A percentile compares a stretch with the other conserved stretches of the same genome.
These are phyloP conservation scores for Blepharisma japonicum DNA, from an alignment of 73 alveolate genomes.

Conservation along the genomic window DNA sequence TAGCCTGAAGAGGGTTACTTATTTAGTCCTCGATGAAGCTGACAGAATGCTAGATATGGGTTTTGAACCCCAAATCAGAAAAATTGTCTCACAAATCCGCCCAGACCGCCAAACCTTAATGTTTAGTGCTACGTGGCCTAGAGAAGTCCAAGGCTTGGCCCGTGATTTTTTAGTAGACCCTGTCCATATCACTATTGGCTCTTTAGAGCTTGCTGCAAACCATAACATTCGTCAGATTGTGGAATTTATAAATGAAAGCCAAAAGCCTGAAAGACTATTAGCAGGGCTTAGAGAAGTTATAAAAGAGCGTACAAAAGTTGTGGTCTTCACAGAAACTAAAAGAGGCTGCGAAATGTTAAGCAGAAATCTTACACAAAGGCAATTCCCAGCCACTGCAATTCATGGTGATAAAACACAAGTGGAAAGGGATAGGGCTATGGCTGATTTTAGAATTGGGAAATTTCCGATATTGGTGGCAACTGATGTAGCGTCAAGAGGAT, in stretches of 20 bases:
- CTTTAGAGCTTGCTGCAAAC: no score
- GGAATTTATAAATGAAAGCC: no score
- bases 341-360: slow-evolving; percentile 80
- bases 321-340: slow-evolving; percentile 81
- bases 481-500: slow-evolving; percentile 98
- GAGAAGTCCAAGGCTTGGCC: slow-evolving; percentile 86
- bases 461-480: slow-evolving; percentile 93
- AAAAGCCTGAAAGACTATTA: no score
- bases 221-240: no score
- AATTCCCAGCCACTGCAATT: slow-evolving; percentile 63
- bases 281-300: no score
- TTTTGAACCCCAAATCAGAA: slow-evolving; percentile 93
- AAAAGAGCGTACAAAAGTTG: slow-evolving; percentile 38
- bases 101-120: slow-evolving; percentile 89
- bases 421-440: slow-evolving; percentile 74
- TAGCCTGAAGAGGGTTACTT: slow-evolving; percentile 87
- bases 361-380: slow-evolving; percentile 50
- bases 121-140: slow-evolving; percentile 98
- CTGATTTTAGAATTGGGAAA: slow-evolving; percentile 82
- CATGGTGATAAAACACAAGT: slow-evolving; percentile 87
- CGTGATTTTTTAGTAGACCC: no score
- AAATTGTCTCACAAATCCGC: slow-evolving; percentile 76
- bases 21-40: slow-evolving; percentile 98
- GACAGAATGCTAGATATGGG: slow-evolving; percentile 99
- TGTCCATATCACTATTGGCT: no score